Conservation (phyloP, 148 eudicot genomes). For the Chenopodium berlandieri region DNA sequence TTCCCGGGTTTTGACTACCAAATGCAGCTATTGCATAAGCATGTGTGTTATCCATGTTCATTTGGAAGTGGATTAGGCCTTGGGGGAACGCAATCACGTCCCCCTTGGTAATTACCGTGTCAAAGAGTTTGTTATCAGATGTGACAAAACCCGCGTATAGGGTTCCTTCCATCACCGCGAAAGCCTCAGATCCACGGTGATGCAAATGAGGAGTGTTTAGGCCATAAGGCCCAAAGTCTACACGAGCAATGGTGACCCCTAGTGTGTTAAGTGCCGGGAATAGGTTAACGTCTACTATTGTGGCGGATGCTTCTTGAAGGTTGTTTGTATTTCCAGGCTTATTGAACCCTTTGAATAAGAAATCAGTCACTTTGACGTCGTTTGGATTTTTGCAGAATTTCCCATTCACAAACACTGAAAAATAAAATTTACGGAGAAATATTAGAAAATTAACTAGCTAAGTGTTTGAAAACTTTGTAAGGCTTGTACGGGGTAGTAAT, state of each 20-base stretch:
- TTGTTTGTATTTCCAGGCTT: not conserved
- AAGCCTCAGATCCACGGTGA: constrained; percentile 14
- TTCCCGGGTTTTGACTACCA: constrained; percentile 20
- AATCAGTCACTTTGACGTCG: constrained; percentile 8
- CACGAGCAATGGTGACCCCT: constrained; percentile 15
- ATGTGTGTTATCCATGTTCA: constrained; percentile 4
- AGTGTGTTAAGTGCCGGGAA: constrained; percentile 23
- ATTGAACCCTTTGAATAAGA: constrained; percentile 16
- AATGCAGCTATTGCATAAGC: constrained; percentile 18
- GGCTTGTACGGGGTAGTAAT: too few relatives aligned
- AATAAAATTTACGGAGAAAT: too few relatives aligned
- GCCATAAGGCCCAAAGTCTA: constrained; percentile 9
- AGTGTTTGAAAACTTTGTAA: too few relatives aligned
- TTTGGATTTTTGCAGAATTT: constrained; percentile 21
- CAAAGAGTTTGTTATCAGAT: constrained; percentile 5
- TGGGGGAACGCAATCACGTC: constrained; percentile 26
- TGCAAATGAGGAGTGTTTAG: constrained; percentile 20
- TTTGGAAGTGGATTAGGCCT: constrained; percentile 22
- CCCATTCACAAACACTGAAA: constrained; percentile 19
- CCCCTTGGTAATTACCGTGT: not conserved
- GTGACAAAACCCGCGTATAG: constrained; percentile 15
- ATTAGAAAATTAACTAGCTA: too few relatives aligned
- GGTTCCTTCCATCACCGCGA: constrained; percentile 18
- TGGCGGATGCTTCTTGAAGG: constrained; percentile 5
- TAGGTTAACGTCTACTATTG: not conserved